Evolutionary conservation across 1,284 basidiomycete genomes (phyloP), one percentile per base, ranked within the genome.

Genomic region (Rhodotorula sp.): DNA sequence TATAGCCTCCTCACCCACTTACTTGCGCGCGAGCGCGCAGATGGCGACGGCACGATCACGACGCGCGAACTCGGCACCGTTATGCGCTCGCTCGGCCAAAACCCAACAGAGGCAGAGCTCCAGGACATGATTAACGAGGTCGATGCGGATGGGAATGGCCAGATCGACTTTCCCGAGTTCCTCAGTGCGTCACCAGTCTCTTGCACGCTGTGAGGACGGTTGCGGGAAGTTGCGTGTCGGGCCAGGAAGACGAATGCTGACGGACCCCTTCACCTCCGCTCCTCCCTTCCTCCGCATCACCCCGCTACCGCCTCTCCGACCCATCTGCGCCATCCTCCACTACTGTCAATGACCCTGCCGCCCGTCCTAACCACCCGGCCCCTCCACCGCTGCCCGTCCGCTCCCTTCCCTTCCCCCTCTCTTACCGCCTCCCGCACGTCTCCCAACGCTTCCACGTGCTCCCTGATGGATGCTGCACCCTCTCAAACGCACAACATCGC

Each of bases 61-160:
- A 91, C 91, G 75, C 89, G 89, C 79, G 94, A 98, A 84, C 89
- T 97, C 77, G 94, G 94, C 70, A 94, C 91, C 64, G 94, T 97
- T 77, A 97, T 98, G 94, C 89, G 94, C 71, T 94, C 92, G 56
- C 85, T 97, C 26, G 94, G 94, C 28, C 94, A 96, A 83, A 97
- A 95, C 83, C 94, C 94, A 3, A 95, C 93, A 64, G 92, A 97
- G 80, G 90, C 90, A 7, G 94, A 98, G 83, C 86, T 97, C 59
- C 89, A 92, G 81, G 93, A 95, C 84, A 96, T 96, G 92, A 94
- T 94, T 85, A 92, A 91, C 83, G 91, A 94, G 82, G 91, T 92
- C 70, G 89, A 90, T 78, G 85, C 85, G 30, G 86, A 87, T 76
- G 85, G 85, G 68, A 86, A 86, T 81, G 94, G 93, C 72, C 92